Evolutionary conservation across 2,329 filamentous ascomycete species (phyloP), one percentile per base, ranked within the genome.

Genomic region (Ophiostoma australiae): DNA sequence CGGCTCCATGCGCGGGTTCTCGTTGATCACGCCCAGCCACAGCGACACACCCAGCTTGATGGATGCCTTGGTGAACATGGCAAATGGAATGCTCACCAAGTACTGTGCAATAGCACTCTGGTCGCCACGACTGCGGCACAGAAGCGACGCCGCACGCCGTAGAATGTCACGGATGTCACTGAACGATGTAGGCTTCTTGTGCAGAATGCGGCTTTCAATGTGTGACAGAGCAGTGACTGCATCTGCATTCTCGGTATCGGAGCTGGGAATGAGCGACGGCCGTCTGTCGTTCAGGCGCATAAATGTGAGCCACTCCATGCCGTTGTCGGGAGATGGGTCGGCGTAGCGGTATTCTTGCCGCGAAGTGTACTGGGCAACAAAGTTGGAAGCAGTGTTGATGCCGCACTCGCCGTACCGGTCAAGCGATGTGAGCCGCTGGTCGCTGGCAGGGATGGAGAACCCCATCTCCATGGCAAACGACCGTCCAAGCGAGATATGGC

Each of bases 11-110:
- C 87, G 87, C 2, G 94, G 92, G 76, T 97, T 98, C 79, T 99
- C 95, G 76, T 98, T 95, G 77, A 98, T 96, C 17, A 98, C 92
- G 35, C 95, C 95, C 73, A 97, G 88, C 95, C 95, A 99, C 7
- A 99, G 83, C 4, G 95, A 97, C 48, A 97, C 91, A 6, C 95
- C 96, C 69, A 98, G 87, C 78, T 97, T 97, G 78, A 99, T 95
- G 1, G 94, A 95, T 77, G 97, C 91, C 78, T 97, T 97, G 5
- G 91, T 96, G 78, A 99, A 98, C 67, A 97, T 87, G 58, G 88
- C 87, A 79, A 99, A 99, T 0, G 95, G 96, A 73, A 99, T 95
- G 75, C 88, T 90, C 73, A 99, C 94, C 20, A 99, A 85, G 77
- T 96, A 91, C 77, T 94, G 91, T 15, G 93, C 89, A 71, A 97